Conservation (phyloP, 345 rosid genomes). For the Linum trigynum region DNA sequence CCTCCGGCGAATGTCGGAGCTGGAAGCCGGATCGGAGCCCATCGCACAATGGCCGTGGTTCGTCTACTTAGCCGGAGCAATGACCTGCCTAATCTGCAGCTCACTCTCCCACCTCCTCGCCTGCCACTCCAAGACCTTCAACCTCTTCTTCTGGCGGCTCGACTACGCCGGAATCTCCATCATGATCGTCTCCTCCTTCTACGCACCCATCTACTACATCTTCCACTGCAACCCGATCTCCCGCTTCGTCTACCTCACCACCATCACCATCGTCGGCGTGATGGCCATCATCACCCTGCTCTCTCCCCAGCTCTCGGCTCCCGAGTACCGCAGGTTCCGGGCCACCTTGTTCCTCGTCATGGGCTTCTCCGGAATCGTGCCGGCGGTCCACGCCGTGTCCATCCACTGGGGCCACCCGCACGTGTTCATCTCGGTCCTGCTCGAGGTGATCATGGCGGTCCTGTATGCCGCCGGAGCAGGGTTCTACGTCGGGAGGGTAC, state of each 20-base stretch:
- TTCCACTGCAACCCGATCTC: constrained; percentile 65
- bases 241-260: constrained; percentile 52
- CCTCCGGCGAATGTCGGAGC: constrained; percentile 24
- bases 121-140: constrained; percentile 65
- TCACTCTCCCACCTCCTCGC: constrained; percentile 91
- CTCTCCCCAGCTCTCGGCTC: constrained; percentile 53
- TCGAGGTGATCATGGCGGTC: constrained; percentile 77
- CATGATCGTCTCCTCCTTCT: constrained; percentile 86
- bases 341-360: constrained; percentile 69
- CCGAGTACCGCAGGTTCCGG: constrained; percentile 56
- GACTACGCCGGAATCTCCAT: constrained; percentile 93
- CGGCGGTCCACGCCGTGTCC: constrained; percentile 63
- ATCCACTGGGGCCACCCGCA: constrained; percentile 61
- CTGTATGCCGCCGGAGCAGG: constrained; percentile 63
- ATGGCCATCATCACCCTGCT: constrained; percentile 72
- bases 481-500: constrained; percentile 61
- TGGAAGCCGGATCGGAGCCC: constrained; percentile 19
- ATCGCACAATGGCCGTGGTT: constrained; percentile 91
- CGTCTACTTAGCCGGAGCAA: constrained; percentile 71
- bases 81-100: constrained; percentile 83
- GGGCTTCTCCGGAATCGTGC: constrained; percentile 84
- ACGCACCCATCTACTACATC: constrained; percentile 75
- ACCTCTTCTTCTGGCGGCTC: constrained; percentile 86
- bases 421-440: constrained; percentile 40
- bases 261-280: constrained; percentile 54